Conservation (phyloP, 1,284 basidiomycete species). For the Ceratobasidium sp. region DNA sequence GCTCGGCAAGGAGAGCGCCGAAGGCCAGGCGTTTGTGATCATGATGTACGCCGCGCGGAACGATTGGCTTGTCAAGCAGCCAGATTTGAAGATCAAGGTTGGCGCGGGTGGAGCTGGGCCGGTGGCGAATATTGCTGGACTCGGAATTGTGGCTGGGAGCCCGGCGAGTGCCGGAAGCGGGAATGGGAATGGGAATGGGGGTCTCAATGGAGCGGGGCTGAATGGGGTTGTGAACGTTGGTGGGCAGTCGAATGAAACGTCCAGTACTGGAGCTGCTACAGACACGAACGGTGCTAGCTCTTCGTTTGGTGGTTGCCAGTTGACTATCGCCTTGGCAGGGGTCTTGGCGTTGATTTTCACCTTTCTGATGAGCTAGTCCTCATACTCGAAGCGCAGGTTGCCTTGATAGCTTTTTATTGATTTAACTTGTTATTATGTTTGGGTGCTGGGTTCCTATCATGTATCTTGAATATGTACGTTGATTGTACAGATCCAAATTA, state of each 20-base stretch:
- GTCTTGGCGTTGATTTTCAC: neutral
- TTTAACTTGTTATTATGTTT: neutral
- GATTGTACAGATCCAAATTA: neutral
- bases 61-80: constrained; percentile 63
- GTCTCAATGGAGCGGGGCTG: constrained; percentile 17
- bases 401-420: neutral
- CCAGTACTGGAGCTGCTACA: neutral
- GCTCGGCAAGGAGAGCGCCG: constrained; percentile 65
- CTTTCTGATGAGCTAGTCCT: neutral
- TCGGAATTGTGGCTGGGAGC: constrained; percentile 4
- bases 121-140: constrained; percentile 12
- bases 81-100: neutral
- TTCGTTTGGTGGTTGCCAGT: neutral
- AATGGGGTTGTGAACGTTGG: constrained; percentile 11
- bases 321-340: neutral
- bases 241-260: neutral
- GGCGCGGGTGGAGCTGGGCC: neutral
- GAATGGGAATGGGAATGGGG: neutral
- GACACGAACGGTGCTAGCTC: constrained; percentile 1
- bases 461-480: neutral
- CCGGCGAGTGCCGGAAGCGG: constrained; percentile 4
- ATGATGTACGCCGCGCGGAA: constrained; percentile 75
- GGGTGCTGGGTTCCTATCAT: neutral
- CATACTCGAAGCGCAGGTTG: neutral
- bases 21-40: constrained; percentile 76